These are phyloP conservation scores for Trypanosoma cruzi DNA, from an alignment of 208 protist species.

Conservation along the genomic window DNA sequence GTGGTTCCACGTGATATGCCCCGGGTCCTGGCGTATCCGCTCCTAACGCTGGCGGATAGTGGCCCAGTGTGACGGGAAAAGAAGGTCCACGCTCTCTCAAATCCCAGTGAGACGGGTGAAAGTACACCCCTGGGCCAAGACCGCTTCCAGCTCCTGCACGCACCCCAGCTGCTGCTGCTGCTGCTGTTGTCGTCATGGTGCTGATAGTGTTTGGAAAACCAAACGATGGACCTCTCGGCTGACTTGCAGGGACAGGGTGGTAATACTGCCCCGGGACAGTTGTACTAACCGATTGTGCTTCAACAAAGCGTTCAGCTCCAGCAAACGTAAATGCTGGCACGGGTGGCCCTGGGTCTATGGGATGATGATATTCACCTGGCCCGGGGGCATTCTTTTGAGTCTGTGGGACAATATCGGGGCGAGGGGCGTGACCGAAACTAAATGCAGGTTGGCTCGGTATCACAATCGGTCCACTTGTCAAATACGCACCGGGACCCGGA, in stretches of 20 bases:
- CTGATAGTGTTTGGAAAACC: slow-evolving; percentile 10
- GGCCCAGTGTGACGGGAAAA: slow-evolving; percentile 10
- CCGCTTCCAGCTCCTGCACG: slow-evolving; percentile 1
- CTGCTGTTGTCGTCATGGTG: no score
- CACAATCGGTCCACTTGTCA: slow-evolving; percentile 30
- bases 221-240: slow-evolving; percentile 6
- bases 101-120: slow-evolving; percentile 3
- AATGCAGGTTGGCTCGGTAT: slow-evolving; percentile 15
- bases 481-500: slow-evolving; percentile 29
- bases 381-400: neutral
- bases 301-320: slow-evolving; percentile 23
- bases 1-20: slow-evolving; percentile 11
- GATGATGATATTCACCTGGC: slow-evolving; percentile 34
- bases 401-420: slow-evolving; percentile 1
- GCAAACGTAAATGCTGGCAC: slow-evolving; percentile 31
- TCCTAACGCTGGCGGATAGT: slow-evolving; percentile 1
- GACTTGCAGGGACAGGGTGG: neutral
- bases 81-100: slow-evolving; percentile 26
- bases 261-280: slow-evolving; percentile 32
- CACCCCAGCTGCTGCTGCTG: neutral
- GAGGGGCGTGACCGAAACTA: slow-evolving; percentile 21
- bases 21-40: slow-evolving; percentile 27
- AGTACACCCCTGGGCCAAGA: slow-evolving; percentile 27
- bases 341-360: slow-evolving; percentile 16
- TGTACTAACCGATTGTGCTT: neutral